A percentile compares a stretch with the other conserved stretches of the same genome.
Evolutionary conservation across 768 basidiomycete genomes (phyloP).

Genomic region (Hirschioporus abietinus): DNA sequence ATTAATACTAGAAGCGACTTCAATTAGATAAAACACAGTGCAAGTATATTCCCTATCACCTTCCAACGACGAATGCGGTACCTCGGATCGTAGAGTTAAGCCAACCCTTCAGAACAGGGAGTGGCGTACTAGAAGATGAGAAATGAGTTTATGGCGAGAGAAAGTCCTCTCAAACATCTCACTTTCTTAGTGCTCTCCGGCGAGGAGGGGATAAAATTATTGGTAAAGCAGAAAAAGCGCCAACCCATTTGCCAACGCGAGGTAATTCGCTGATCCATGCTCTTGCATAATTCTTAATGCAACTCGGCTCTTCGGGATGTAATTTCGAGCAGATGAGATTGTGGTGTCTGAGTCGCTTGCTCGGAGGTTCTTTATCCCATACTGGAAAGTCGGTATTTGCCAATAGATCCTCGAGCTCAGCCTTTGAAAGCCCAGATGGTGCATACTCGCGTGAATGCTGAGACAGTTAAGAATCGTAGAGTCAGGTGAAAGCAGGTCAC

Average conservation of each 20-base stretch:
- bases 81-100: background rate
- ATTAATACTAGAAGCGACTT: background rate
- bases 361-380: background rate
- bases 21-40: background rate
- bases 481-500: background rate
- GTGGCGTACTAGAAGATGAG: background rate
- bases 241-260: conserved; percentile 2
- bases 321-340: background rate
- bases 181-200: background rate
- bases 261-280: background rate
- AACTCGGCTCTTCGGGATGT: conserved; percentile 2
- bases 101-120: background rate
- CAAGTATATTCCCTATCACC: background rate
- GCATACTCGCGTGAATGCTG: conserved; percentile 1
- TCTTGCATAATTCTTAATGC: background rate
- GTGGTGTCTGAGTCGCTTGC: background rate
- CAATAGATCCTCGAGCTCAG: background rate
- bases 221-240: background rate
- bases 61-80: conserved; percentile 3
- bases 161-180: background rate
- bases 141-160: background rate
- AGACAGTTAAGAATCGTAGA: background rate
- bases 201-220: background rate
- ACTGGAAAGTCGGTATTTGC: background rate
- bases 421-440: background rate